Percentiles rank a stretch among this genome's conserved stretches.
These are phyloP conservation scores for Trichoderma erinaceum DNA, from an alignment of 495 filamentous ascomycete genomes.

Conservation along the genomic window DNA sequence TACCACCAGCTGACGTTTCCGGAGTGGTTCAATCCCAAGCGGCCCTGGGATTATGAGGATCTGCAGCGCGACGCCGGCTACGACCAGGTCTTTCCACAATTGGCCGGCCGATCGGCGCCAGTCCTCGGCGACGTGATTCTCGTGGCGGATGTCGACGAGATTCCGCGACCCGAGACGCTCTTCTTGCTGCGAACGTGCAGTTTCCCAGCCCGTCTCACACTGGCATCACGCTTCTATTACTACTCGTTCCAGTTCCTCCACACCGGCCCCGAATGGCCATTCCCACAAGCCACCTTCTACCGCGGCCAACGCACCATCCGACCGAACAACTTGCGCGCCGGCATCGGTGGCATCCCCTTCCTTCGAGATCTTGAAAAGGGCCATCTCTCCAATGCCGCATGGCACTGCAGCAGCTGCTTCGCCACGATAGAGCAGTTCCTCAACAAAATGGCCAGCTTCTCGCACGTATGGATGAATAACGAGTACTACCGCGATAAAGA, in stretches of 20 bases:
- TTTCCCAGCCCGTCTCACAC: conserved; percentile 47
- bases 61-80: conserved; percentile 48
- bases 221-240: conserved; percentile 49
- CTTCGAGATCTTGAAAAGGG: conserved; percentile 31
- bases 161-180: conserved; percentile 43
- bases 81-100: conserved; percentile 40
- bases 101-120: conserved; percentile 30
- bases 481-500: conserved; percentile 34
- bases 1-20: conserved; percentile 47
- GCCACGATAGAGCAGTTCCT: conserved; percentile 43
- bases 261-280: conserved; percentile 44
- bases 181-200: conserved; percentile 40
- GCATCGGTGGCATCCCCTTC: conserved; percentile 31
- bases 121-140: conserved; percentile 36
- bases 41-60: conserved; percentile 43
- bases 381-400: conserved; percentile 42
- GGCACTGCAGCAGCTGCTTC: conserved; percentile 54
- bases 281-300: conserved; percentile 52
- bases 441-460: conserved; percentile 48
- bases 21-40: conserved; percentile 26
- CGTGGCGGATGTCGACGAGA: conserved; percentile 48
- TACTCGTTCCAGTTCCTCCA: conserved; percentile 53
- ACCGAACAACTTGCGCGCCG: conserved; percentile 44
- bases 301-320: conserved; percentile 41
- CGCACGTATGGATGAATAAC: conserved; percentile 41